Evolutionary conservation across 2,329 filamentous ascomycete genomes (phyloP).

Genomic region (Botrytis sinoallii): DNA sequence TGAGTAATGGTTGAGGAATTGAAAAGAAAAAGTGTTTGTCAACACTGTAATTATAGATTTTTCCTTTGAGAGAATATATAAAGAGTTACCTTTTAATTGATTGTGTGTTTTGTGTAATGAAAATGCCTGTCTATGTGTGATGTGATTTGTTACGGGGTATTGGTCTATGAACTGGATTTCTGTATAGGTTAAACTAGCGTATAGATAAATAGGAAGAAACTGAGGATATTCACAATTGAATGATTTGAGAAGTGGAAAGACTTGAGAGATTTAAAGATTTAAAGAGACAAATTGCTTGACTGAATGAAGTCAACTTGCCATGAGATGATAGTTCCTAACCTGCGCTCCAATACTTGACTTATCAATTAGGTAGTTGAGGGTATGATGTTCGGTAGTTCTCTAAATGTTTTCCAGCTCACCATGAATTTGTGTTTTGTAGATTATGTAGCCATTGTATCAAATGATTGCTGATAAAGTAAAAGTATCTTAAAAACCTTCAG

Average conservation of each 20-base stretch:
- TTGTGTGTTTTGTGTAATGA: background rate
- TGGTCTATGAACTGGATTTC: no score
- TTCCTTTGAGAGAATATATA: background rate
- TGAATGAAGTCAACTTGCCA: background rate
- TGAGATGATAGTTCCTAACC: background rate
- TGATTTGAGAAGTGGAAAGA: no score
- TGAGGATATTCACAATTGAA: no score
- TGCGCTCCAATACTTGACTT: background rate
- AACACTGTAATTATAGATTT: conserved; percentile 3
- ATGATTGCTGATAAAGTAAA: background rate
- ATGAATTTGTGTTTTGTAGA: background rate
- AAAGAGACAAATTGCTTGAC: background rate
- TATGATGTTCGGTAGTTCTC: background rate
- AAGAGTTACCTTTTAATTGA: background rate
- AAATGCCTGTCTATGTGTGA: background rate
- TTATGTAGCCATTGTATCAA: background rate
- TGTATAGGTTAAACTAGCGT: no score
- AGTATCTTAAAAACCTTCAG: background rate
- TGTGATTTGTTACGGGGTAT: background rate
- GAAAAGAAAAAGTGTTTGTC: background rate
- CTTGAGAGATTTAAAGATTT: no score
- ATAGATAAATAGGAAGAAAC: no score
- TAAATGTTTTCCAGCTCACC: background rate
- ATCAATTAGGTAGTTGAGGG: background rate
- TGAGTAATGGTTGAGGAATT: background rate